Conservation (phyloP, 2,329 filamentous ascomycete genomes). For the Pseudogymnoascus sp. region DNA sequence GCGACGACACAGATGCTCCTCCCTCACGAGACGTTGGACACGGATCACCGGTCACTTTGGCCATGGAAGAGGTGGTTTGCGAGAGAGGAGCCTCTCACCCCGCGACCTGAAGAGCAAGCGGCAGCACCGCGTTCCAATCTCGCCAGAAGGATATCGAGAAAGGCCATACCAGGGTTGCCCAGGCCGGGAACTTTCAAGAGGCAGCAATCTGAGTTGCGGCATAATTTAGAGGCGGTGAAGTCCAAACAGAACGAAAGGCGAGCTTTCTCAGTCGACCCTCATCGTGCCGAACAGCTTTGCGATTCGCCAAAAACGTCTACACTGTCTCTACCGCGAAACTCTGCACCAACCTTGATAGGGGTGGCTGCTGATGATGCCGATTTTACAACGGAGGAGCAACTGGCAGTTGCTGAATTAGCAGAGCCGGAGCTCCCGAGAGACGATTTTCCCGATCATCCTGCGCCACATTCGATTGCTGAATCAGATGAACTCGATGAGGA, state of each 20-base stretch:
- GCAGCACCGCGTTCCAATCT: conserved; percentile 19
- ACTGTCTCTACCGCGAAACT: conserved; percentile 19
- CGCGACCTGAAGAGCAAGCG: conserved; percentile 17
- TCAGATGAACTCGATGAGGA: conserved; percentile 56
- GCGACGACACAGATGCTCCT: conserved; percentile 26
- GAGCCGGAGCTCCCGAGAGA: not conserved
- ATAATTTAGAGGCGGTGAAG: conserved; percentile 61
- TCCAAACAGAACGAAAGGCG: conserved; percentile 61
- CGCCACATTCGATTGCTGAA: conserved; percentile 8
- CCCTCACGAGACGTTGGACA: conserved; percentile 21
- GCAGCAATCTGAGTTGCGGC: conserved; percentile 72
- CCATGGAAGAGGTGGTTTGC: conserved; percentile 28
- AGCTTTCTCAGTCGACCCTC: conserved; percentile 59
- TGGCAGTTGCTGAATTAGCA: conserved; percentile 12
- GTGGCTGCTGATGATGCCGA: conserved; percentile 18
- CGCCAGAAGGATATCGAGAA: conserved; percentile 34
- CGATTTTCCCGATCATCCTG: not conserved
- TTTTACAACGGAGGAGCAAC: conserved; percentile 15
- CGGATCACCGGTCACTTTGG: conserved; percentile 26
- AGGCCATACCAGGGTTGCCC: conserved; percentile 71
- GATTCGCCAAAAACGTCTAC: conserved; percentile 20
- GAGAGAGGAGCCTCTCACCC: conserved; percentile 22
- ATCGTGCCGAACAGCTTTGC: conserved; percentile 19
- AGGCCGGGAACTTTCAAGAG: conserved; percentile 72
- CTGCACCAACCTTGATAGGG: conserved; percentile 27